Conservation (phyloP, 495 filamentous ascomycete species). For the Viridothelium virens region DNA sequence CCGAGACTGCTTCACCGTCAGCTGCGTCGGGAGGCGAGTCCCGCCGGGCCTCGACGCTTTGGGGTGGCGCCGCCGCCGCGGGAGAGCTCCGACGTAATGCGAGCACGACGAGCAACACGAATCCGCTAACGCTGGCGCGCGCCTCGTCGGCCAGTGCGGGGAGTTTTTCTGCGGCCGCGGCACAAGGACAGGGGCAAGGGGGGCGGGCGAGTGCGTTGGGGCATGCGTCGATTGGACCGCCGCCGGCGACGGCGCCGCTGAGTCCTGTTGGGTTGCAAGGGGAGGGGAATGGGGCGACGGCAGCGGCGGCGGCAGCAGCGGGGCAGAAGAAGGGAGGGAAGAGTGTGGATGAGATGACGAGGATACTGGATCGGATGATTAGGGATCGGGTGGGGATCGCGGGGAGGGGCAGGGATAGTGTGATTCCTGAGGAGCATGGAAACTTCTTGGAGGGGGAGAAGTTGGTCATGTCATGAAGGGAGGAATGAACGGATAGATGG, state of each 20-base stretch:
- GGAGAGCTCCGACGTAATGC: neutral
- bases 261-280: slow-evolving; percentile 14
- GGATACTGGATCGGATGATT: slow-evolving; percentile 91
- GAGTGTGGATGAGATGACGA: slow-evolving; percentile 80
- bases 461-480: neutral
- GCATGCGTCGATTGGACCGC: slow-evolving; percentile 11
- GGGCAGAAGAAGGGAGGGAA: slow-evolving; percentile 30
- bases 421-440: slow-evolving; percentile 20
- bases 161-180: neutral
- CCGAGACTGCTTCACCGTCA: slow-evolving; percentile 7
- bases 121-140: neutral
- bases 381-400: slow-evolving; percentile 63
- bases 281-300: neutral
- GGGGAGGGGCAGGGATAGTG: neutral
- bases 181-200: neutral
- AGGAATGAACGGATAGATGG: neutral
- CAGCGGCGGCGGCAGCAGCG: slow-evolving; percentile 34
- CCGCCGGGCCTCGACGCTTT: neutral
- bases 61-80: slow-evolving; percentile 12
- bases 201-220: neutral
- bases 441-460: slow-evolving; percentile 18
- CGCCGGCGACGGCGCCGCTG: slow-evolving; percentile 7
- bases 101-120: neutral
- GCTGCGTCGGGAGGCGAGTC: slow-evolving; percentile 12
- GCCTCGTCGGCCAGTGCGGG: neutral